Evolutionary conservation across 2,329 filamentous ascomycete genomes (phyloP).

Genomic region (Myriosclerotinia curreyana): DNA sequence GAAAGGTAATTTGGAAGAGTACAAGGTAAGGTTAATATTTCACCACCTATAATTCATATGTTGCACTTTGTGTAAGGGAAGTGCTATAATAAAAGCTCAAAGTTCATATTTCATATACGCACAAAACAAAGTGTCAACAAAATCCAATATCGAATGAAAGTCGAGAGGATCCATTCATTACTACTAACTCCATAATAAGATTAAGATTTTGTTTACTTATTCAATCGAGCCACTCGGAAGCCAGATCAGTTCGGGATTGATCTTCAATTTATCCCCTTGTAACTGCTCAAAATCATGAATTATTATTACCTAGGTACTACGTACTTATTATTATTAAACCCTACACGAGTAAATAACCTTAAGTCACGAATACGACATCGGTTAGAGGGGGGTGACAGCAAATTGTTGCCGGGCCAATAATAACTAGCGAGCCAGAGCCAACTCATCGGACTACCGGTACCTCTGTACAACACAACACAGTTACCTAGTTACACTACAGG

Average conservation of each 20-base stretch:
- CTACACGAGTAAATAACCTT: no score
- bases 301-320: no score
- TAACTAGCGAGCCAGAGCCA: not conserved
- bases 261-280: not conserved
- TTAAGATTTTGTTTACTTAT: conserved; percentile 14
- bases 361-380: no score
- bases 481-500: no score
- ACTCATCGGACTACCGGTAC: not conserved
- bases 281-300: no score
- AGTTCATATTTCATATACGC: conserved; percentile 8
- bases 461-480: no score
- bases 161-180: not conserved
- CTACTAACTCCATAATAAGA: no score
- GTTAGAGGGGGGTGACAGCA: not conserved
- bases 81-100: conserved; percentile 7
- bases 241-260: not conserved
- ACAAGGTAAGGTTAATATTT: not conserved
- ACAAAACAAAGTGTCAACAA: conserved; percentile 11
- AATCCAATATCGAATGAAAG: not conserved
- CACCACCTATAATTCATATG: not conserved
- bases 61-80: not conserved
- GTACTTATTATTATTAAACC: no score
- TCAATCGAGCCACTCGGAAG: conserved; percentile 15
- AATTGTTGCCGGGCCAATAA: conserved; percentile 3
- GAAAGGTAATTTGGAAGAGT: conserved; percentile 1